Evolutionary conservation across 441 rosid species (phyloP).

Genomic region (Mallotus japonicus): DNA sequence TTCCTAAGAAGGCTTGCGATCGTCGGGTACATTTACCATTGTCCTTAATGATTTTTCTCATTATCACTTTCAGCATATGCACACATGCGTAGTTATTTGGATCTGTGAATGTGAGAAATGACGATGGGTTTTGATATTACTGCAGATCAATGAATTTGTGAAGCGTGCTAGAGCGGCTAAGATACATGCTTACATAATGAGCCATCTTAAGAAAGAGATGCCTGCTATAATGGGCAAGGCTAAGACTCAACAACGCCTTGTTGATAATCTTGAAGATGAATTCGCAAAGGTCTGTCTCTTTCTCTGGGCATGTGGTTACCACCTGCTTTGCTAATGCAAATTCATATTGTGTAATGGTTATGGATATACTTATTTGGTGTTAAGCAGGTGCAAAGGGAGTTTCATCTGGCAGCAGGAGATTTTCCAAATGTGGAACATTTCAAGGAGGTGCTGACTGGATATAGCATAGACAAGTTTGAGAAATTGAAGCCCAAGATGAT

Average conservation of each 20-base stretch:
- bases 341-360: background rate
- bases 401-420: conserved; percentile 77
- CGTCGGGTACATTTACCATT: conserved; percentile 31
- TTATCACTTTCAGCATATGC: background rate
- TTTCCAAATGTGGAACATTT: conserved; percentile 77
- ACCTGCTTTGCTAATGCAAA: too few species aligned
- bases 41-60: background rate
- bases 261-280: conserved; percentile 70
- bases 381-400: conserved; percentile 73
- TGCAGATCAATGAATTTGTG: conserved; percentile 83
- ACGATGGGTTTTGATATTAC: background rate
- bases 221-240: conserved; percentile 87
- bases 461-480: conserved; percentile 79
- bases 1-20: conserved; percentile 94
- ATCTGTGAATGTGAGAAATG: background rate
- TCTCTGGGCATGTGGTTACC: too few species aligned
- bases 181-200: conserved; percentile 82
- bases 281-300: conserved; percentile 49
- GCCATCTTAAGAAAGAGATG: conserved; percentile 89
- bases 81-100: too few species aligned
- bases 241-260: conserved; percentile 75
- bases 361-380: background rate
- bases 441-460: conserved; percentile 61
- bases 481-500: conserved; percentile 84
- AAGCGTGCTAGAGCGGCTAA: conserved; percentile 92